Base-by-base conservation (phyloP, 805 yeast genomes). In the Metschnikowia peoriensis region DNA sequence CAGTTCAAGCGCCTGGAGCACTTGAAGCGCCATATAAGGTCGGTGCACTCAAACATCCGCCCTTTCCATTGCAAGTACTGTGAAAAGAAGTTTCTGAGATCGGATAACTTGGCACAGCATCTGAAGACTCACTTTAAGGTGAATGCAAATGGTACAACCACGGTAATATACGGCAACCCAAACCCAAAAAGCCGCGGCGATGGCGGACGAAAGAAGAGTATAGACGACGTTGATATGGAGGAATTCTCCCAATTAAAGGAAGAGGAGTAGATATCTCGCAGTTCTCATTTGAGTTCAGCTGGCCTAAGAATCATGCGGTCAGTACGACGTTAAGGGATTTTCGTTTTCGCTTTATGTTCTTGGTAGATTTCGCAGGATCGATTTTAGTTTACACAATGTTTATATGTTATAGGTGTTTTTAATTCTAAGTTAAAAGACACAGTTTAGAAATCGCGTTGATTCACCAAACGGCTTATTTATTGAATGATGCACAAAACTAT, bases 41-140 rank as follows among this genome's bases (percentile, higher is more conserved):
- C 76, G 4, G 78, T 74, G 41, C 78, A 74, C 60, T 70, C 75
- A n/a, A 73, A 72, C 55, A 71, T 73, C 49, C 61, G 78, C 15
- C 78, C 78, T 1, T 73, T 73, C 62, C 77, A 72, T 54, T 74
- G 78, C 61, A 73, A 73, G 53, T 71, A 69, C 57, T 74, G 78
- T 57, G 78, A 73, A 22, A 74, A 74, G 66, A 73, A 72, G 62
- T 74, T 74, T 51, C 65, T 70, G 48, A 60, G 78, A 47, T 67
- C 73, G 6, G 78, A 74, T 58, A 74, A 74, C 54, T 67, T 74
- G 63, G 77, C 77, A 7, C 78, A 74, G 55, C 78, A 74, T 55
- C 66, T 72, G 58, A 74, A 74, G 58, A 74, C 78, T 6, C 78
- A 74, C 51, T 69, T 68, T 57, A 68, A 67, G 50, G 39, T 65